These are phyloP conservation scores for Metschnikowia hibisci DNA, from an alignment of 805 yeast species.

Conservation along the genomic window DNA sequence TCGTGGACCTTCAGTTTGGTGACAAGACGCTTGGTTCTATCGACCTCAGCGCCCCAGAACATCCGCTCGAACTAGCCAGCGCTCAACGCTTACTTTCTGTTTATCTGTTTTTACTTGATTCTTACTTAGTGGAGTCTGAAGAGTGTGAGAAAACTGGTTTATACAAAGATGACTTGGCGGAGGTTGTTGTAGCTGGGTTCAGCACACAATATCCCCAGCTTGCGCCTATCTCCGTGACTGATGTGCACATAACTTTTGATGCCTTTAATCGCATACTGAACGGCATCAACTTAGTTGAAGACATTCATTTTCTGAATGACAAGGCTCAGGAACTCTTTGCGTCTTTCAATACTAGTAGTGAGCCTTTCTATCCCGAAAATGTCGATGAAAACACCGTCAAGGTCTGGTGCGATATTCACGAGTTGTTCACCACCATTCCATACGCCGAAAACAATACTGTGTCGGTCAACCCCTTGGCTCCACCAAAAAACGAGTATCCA, in stretches of 20 bases:
- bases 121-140: slow-evolving; percentile 25
- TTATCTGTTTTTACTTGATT: slow-evolving; percentile 22
- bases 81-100: slow-evolving; percentile 16
- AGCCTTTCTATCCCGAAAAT: not conserved
- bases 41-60: not conserved
- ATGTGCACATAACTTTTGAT: slow-evolving; percentile 25
- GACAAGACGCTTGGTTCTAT: not conserved
- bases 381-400: slow-evolving; percentile 11
- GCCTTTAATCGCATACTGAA: slow-evolving; percentile 30
- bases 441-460: slow-evolving; percentile 17
- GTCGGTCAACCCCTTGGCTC: slow-evolving; percentile 3
- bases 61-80: slow-evolving; percentile 19
- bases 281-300: slow-evolving; percentile 23
- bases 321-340: slow-evolving; percentile 22
- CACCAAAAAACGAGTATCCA: not conserved
- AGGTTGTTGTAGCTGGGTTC: slow-evolving; percentile 16
- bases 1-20: slow-evolving; percentile 3
- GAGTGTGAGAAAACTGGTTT: not conserved
- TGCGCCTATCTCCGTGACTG: slow-evolving; percentile 23
- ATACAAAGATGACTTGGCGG: slow-evolving; percentile 4
- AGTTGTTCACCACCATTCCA: slow-evolving; percentile 21
- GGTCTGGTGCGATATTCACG: slow-evolving; percentile 32
- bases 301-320: slow-evolving; percentile 25
- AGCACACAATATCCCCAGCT: slow-evolving; percentile 18
- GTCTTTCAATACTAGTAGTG: not conserved